Evolutionary conservation across 306 rosid species (phyloP).

Genomic region (Rosa multiflora): DNA sequence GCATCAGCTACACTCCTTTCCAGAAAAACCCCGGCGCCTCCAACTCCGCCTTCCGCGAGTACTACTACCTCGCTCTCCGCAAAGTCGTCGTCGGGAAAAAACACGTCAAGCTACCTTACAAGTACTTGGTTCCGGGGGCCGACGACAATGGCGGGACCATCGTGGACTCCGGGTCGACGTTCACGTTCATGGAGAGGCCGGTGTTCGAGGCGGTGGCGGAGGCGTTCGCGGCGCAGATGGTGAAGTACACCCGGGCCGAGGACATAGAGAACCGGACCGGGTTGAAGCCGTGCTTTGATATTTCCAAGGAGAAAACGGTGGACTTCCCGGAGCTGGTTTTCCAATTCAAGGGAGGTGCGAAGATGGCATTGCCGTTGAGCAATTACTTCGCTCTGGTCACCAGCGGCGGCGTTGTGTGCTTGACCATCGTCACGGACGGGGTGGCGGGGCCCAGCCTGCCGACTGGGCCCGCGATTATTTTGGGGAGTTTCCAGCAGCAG

Average conservation of each 20-base stretch:
- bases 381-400: constrained; percentile 65
- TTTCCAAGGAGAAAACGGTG: constrained; percentile 29
- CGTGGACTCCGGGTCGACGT: constrained; percentile 82
- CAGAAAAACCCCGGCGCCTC: constrained; percentile 38
- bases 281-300: constrained; percentile 60
- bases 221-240: constrained; percentile 61
- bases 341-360: constrained; percentile 84
- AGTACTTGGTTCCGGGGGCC: constrained; percentile 38
- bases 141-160: constrained; percentile 79
- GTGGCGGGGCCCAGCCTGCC: constrained; percentile 15
- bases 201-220: constrained; percentile 46
- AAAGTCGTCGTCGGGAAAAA: constrained; percentile 55
- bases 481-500: constrained; percentile 86
- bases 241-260: constrained; percentile 49
- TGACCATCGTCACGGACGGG: constrained; percentile 50
- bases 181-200: constrained; percentile 71
- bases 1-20: constrained; percentile 69
- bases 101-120: constrained; percentile 55
- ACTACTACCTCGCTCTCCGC: constrained; percentile 61
- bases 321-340: constrained; percentile 55
- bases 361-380: constrained; percentile 47
- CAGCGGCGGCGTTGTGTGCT: constrained; percentile 41
- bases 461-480: constrained; percentile 69
- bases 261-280: constrained; percentile 58
- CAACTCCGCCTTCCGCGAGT: constrained; percentile 45